Evolutionary conservation across 306 rosid genomes (phyloP).

Genomic region (Vicia faba): DNA sequence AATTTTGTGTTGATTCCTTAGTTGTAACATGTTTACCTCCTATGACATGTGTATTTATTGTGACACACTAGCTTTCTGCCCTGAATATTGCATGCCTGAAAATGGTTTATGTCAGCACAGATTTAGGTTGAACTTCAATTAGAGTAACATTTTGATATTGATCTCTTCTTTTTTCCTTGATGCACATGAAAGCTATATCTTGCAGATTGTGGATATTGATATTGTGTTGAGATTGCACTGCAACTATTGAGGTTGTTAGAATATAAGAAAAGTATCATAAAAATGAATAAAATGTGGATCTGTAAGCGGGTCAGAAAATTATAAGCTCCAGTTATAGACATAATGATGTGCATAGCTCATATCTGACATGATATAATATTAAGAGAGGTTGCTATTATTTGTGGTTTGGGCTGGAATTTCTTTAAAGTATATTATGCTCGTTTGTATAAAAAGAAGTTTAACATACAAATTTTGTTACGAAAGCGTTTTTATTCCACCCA

Average conservation of each 20-base stretch:
- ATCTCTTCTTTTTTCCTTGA: constrained; percentile 1
- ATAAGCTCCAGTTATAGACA: neutral
- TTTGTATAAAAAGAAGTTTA: neutral
- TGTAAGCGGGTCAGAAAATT: neutral
- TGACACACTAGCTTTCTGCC: neutral
- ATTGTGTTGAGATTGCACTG: too few species aligned
- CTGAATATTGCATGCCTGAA: constrained; percentile 10
- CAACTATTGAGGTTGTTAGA: constrained; percentile 7
- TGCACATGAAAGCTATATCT: constrained; percentile 3
- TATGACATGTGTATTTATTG: neutral
- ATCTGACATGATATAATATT: neutral
- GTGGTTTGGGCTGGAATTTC: constrained; percentile 14
- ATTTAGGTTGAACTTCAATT: constrained; percentile 1
- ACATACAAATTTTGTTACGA: neutral
- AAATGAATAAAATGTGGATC: neutral
- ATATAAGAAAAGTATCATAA: neutral
- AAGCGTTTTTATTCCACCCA: constrained; percentile 1
- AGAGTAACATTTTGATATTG: constrained; percentile 12
- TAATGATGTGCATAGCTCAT: constrained; percentile 1
- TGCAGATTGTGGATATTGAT: constrained; percentile 23
- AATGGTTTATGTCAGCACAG: neutral
- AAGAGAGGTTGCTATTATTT: neutral
- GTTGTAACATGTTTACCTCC: constrained; percentile 17
- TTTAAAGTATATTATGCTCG: neutral
- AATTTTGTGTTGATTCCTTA: neutral